phyloP scores from a whole-genome alignment of 2,329 filamentous ascomycete genomes.

The Dactylellina drechsleri region DNA sequence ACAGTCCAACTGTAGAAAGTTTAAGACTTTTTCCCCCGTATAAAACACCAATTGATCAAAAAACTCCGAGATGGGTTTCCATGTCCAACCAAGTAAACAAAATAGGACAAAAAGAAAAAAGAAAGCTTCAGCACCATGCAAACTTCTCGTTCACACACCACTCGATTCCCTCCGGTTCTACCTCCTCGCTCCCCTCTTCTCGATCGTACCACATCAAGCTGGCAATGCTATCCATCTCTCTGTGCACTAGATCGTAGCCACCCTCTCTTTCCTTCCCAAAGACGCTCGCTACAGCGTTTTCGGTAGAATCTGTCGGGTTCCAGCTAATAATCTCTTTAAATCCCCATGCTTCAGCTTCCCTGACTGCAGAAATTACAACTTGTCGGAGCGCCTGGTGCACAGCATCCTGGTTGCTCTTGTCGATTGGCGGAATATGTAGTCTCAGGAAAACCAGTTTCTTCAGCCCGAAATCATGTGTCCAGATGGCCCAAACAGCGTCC shows the following conservation, averaged over 20 bases:
- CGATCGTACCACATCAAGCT: constrained; percentile 54
- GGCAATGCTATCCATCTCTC: constrained; percentile 54
- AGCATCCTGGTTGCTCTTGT: constrained; percentile 21
- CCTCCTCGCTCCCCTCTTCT: constrained; percentile 35
- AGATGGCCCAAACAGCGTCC: constrained; percentile 43
- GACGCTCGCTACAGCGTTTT: constrained; percentile 32
- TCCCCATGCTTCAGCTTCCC: constrained; percentile 38
- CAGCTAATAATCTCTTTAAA: constrained; percentile 50
- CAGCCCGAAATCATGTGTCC: constrained; percentile 47
- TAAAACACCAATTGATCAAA: not conserved
- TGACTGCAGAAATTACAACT: constrained; percentile 35
- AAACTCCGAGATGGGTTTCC: not conserved
- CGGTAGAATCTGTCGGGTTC: constrained; percentile 41
- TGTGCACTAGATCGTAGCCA: constrained; percentile 47
- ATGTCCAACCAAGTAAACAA: not conserved
- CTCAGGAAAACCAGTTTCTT: constrained; percentile 49
- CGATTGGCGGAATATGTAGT: constrained; percentile 35
- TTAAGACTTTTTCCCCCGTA: not conserved
- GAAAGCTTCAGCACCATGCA: constrained; percentile 46
- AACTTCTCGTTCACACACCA: constrained; percentile 52
- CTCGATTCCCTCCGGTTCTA: constrained; percentile 43
- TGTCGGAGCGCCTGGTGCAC: constrained; percentile 27
- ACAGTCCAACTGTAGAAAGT: constrained; percentile 5
- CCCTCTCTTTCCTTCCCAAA: constrained; percentile 33
- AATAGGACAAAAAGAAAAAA: constrained; percentile 4